Percentiles rank a stretch among this genome's conserved stretches.
Evolutionary conservation across 2,329 filamentous ascomycete species (phyloP).

Genomic region (Fusarium sp.): DNA sequence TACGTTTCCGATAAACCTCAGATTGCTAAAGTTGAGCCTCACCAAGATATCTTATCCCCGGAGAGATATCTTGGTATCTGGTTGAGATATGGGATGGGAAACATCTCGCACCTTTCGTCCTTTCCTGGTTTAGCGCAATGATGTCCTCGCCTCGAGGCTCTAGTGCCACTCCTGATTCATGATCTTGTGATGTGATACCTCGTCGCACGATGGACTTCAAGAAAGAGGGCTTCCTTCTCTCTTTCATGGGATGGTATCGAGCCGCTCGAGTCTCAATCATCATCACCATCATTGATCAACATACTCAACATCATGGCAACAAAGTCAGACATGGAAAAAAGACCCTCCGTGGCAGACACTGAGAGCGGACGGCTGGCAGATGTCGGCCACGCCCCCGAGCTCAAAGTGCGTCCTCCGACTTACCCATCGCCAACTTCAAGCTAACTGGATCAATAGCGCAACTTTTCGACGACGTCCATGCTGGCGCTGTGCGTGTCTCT

Average conservation of each 20-base stretch:
- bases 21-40: background rate
- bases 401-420: background rate
- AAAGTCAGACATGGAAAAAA: conserved; percentile 4
- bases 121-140: background rate
- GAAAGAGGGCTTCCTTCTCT: background rate
- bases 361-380: background rate
- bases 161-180: background rate
- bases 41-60: background rate
- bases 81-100: background rate
- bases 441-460: conserved; percentile 10
- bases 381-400: background rate
- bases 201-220: background rate
- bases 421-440: background rate
- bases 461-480: conserved; percentile 29
- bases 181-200: background rate
- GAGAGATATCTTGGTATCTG: background rate
- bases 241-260: background rate
- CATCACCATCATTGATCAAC: background rate
- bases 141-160: background rate
- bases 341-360: background rate
- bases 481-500: conserved; percentile 16
- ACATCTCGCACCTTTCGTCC: conserved; percentile 12
- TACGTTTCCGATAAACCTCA: background rate
- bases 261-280: background rate
- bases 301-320: background rate